Evolutionary conservation across 1,284 basidiomycete genomes (phyloP).

Genomic region (Puccinia sorghi): DNA sequence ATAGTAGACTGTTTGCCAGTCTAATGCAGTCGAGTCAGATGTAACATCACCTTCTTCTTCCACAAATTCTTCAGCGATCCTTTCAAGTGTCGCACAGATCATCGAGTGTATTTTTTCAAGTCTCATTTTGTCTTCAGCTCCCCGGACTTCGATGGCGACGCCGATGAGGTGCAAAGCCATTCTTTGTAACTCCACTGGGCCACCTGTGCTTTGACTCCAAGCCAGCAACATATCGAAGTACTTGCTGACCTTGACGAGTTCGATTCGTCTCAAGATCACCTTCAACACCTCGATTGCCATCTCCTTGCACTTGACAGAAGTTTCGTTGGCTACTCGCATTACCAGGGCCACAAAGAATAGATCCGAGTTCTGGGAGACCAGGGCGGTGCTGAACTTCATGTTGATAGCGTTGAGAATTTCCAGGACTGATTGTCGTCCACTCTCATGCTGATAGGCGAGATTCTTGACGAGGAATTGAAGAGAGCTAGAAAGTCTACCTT

Average conservation of each 20-base stretch:
- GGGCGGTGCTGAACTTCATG: slow-evolving; percentile 75
- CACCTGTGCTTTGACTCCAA: slow-evolving; percentile 70
- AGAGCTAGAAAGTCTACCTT: slow-evolving; percentile 79
- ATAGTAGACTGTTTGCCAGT: slow-evolving; percentile 85
- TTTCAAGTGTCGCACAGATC: slow-evolving; percentile 15
- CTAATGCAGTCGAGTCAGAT: slow-evolving; percentile 58
- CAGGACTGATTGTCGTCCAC: slow-evolving; percentile 86
- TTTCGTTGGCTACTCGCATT: slow-evolving; percentile 90
- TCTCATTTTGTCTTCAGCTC: slow-evolving; percentile 58
- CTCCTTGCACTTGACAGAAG: slow-evolving; percentile 80
- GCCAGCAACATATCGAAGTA: slow-evolving; percentile 73
- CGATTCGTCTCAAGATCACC: slow-evolving; percentile 70
- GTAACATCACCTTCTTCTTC: slow-evolving; percentile 63
- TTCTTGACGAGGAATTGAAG: slow-evolving; percentile 94
- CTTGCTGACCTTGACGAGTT: slow-evolving; percentile 65
- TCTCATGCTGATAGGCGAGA: slow-evolving; percentile 84
- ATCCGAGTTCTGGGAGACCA: slow-evolving; percentile 81
- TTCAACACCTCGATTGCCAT: slow-evolving; percentile 83
- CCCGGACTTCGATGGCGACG: slow-evolving; percentile 70
- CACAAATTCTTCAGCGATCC: slow-evolving; percentile 50
- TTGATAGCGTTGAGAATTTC: slow-evolving; percentile 82
- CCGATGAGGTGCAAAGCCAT: slow-evolving; percentile 81
- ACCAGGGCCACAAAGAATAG: slow-evolving; percentile 89
- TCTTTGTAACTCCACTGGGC: slow-evolving; percentile 67
- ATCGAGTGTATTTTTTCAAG: slow-evolving; percentile 24